Evolutionary conservation across 768 basidiomycete species (phyloP).

Genomic region (Phanerochaete sordida): DNA sequence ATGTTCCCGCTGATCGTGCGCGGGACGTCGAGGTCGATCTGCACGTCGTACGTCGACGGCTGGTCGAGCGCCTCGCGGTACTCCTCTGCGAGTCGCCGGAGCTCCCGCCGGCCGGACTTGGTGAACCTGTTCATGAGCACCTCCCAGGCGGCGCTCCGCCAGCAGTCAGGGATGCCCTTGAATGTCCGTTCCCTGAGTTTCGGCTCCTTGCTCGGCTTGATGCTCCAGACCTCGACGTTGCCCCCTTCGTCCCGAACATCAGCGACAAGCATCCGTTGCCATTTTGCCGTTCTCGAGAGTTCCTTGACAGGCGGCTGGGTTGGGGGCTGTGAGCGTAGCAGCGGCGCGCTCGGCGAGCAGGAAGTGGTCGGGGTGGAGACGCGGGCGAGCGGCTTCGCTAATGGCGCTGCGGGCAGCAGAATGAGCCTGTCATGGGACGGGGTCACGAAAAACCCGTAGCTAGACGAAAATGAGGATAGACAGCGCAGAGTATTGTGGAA

Average conservation of each 20-base stretch:
- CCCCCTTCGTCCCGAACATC: slow-evolving; percentile 67
- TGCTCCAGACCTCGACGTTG: slow-evolving; percentile 70
- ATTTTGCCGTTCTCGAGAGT: slow-evolving; percentile 76
- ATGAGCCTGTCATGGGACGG: slow-evolving; percentile 84
- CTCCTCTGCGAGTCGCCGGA: slow-evolving; percentile 40
- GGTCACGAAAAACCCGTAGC: slow-evolving; percentile 88
- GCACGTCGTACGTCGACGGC: slow-evolving; percentile 88
- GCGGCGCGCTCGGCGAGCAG: slow-evolving; percentile 32
- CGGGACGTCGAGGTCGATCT: slow-evolving; percentile 97
- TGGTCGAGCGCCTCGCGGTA: slow-evolving; percentile 58
- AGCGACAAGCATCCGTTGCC: slow-evolving; percentile 87
- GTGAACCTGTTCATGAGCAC: slow-evolving; percentile 62
- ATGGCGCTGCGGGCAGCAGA: slow-evolving; percentile 58
- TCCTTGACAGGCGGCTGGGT: slow-evolving; percentile 57
- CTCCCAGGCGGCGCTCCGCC: slow-evolving; percentile 93
- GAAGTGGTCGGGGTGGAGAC: slow-evolving; percentile 24
- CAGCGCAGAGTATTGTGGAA: neutral
- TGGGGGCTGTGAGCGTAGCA: slow-evolving; percentile 42
- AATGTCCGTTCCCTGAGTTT: slow-evolving; percentile 77
- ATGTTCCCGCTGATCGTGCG: slow-evolving; percentile 94
- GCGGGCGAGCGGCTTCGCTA: slow-evolving; percentile 53
- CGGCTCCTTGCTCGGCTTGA: slow-evolving; percentile 59
- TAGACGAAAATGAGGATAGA: slow-evolving; percentile 27
- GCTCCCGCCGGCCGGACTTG: slow-evolving; percentile 40
- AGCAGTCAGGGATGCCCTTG: slow-evolving; percentile 96